Conservation (phyloP, 1,139 yeast species). For the Trichomonascaceae sp. region DNA sequence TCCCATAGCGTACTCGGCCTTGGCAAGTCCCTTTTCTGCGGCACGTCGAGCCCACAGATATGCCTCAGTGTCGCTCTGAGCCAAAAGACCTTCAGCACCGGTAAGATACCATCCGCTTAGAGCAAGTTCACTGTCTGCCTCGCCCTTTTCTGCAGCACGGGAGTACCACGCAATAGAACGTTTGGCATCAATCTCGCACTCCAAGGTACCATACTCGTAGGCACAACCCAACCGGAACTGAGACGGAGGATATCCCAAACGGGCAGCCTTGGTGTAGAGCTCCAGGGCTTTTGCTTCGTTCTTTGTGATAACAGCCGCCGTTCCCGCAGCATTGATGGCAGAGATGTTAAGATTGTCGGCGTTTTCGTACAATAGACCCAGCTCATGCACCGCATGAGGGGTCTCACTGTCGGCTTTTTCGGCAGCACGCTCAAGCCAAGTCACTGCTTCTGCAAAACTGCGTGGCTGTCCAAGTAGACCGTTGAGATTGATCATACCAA, state of each 20-base stretch:
- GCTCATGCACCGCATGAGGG: conserved; percentile 48
- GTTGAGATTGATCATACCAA: conserved; percentile 48
- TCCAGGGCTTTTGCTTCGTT: conserved; percentile 51
- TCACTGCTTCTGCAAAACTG: conserved; percentile 36
- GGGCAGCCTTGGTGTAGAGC: conserved; percentile 66
- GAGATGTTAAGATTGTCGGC: conserved; percentile 34
- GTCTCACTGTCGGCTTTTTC: conserved; percentile 31
- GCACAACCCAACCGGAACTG: conserved; percentile 79
- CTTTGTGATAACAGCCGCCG: conserved; percentile 16
- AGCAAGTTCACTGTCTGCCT: conserved; percentile 81
- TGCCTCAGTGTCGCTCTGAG: conserved; percentile 66
- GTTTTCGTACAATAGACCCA: conserved; percentile 63
- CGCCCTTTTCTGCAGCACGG: conserved; percentile 58
- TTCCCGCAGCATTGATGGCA: conserved; percentile 16
- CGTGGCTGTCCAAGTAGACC: conserved; percentile 34
- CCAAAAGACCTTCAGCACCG: conserved; percentile 61
- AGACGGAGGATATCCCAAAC: conserved; percentile 62
- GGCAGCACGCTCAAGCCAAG: conserved; percentile 46
- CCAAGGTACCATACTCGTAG: conserved; percentile 74
- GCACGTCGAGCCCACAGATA: conserved; percentile 84
- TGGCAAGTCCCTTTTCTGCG: conserved; percentile 62
- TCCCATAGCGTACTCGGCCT: conserved; percentile 79
- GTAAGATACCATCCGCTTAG: conserved; percentile 85
- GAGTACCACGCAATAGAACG: conserved; percentile 86
- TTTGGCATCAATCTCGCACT: conserved; percentile 51